A percentile compares a stretch with the other conserved stretches of the same genome.
Conservation (phyloP, 805 yeast species). For the Danielia oregonensis region DNA sequence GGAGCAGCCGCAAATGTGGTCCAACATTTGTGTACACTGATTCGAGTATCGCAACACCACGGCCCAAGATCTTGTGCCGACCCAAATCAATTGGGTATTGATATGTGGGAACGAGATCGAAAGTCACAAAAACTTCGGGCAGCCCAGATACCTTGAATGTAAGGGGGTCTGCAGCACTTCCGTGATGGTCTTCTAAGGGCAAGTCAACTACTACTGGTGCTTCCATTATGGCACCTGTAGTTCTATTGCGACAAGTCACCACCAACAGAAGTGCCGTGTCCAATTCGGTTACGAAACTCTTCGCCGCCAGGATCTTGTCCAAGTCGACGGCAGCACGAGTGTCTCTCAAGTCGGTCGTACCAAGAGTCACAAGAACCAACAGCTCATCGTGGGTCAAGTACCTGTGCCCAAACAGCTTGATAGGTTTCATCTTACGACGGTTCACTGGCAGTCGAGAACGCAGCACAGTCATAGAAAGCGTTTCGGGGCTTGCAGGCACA, state of each 20-base stretch:
- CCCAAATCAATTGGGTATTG: constrained; percentile 32
- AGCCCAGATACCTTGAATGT: constrained; percentile 59
- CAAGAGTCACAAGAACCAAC: constrained; percentile 75
- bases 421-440: constrained; percentile 41
- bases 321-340: constrained; percentile 57
- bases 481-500: constrained; percentile 11
- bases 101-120: constrained; percentile 90
- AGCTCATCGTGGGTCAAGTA: constrained; percentile 63
- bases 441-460: constrained; percentile 16
- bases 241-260: constrained; percentile 40
- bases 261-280: constrained; percentile 84
- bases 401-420: constrained; percentile 83
- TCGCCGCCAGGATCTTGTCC: constrained; percentile 70
- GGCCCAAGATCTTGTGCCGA: constrained; percentile 52
- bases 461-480: constrained; percentile 13
- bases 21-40: constrained; percentile 67
- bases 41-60: constrained; percentile 75
- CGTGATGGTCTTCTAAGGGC: constrained; percentile 77
- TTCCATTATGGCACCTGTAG: constrained; percentile 33
- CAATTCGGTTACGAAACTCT: constrained; percentile 74
- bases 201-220: constrained; percentile 67
- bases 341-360: constrained; percentile 76
- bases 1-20: constrained; percentile 58
- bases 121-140: constrained; percentile 56
- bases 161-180: constrained; percentile 68